Conservation (phyloP, 495 filamentous ascomycete genomes). For the Rostrohypoxylon terebratum region DNA sequence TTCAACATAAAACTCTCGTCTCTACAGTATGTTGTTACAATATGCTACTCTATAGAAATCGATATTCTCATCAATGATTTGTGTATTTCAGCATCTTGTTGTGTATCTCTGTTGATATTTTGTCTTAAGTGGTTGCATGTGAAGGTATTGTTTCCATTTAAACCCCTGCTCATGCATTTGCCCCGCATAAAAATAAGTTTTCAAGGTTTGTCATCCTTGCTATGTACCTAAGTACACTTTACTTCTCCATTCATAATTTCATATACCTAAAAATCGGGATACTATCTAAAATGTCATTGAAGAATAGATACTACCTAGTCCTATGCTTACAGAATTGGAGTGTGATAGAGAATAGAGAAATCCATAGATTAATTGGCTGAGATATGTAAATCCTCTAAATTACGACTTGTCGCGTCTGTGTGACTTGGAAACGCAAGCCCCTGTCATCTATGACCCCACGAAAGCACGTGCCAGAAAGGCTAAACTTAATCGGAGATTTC, state of each 20-base stretch:
- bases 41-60: too few relatives aligned
- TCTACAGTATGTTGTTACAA: background rate
- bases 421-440: conserved; percentile 6
- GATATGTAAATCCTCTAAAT: background rate
- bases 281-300: too few relatives aligned
- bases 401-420: conserved; percentile 10
- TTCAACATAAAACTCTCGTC: background rate
- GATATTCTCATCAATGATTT: background rate
- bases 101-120: background rate
- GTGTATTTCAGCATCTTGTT: background rate
- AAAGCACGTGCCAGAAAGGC: conserved; percentile 33
- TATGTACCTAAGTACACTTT: background rate
- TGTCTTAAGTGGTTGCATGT: conserved; percentile 37
- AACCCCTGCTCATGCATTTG: conserved; percentile 12
- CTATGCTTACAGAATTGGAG: too few relatives aligned
- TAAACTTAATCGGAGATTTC: conserved; percentile 3
- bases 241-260: background rate
- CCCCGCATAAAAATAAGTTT: conserved; percentile 14
- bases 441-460: conserved; percentile 19
- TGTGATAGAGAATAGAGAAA: too few relatives aligned
- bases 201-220: conserved; percentile 4
- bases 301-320: too few relatives aligned
- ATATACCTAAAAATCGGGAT: background rate
- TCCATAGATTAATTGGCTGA: background rate
- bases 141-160: conserved; percentile 18